Evolutionary conservation across 2,329 filamentous ascomycete species (phyloP).

Genomic region (Penicillium sp.): DNA sequence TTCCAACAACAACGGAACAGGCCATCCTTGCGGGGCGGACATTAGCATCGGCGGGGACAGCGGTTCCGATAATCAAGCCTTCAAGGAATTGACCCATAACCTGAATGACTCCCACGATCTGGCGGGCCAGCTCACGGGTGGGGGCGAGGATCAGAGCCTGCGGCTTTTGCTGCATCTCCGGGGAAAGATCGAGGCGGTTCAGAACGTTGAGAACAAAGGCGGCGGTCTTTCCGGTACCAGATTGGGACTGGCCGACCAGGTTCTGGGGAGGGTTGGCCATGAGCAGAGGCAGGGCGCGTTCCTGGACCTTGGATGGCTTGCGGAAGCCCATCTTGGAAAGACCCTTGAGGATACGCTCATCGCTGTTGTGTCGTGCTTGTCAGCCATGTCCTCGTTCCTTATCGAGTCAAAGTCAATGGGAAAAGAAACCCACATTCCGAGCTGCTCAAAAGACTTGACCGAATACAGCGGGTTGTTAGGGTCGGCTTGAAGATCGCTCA

Average conservation of each 20-base stretch:
- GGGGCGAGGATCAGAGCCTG: slow-evolving; percentile 90
- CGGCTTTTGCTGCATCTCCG: slow-evolving; percentile 61
- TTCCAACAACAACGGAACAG: slow-evolving; percentile 85
- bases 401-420: background rate
- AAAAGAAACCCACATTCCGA: slow-evolving; percentile 71
- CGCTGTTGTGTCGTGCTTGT: slow-evolving; percentile 43
- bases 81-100: slow-evolving; percentile 84
- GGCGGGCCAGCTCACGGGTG: slow-evolving; percentile 85
- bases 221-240: slow-evolving; percentile 95
- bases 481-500: slow-evolving; percentile 86
- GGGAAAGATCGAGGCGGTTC: slow-evolving; percentile 77
- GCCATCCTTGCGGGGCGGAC: slow-evolving; percentile 70
- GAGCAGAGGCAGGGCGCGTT: slow-evolving; percentile 88
- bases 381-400: background rate
- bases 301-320: slow-evolving; percentile 97
- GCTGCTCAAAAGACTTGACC: slow-evolving; percentile 79
- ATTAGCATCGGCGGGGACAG: slow-evolving; percentile 75
- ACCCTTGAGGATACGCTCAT: slow-evolving; percentile 72
- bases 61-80: slow-evolving; percentile 75
- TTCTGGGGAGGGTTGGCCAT: slow-evolving; percentile 85
- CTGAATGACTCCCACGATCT: slow-evolving; percentile 84
- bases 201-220: slow-evolving; percentile 94
- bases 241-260: slow-evolving; percentile 98
- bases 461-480: slow-evolving; percentile 87
- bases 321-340: slow-evolving; percentile 82